Percentiles rank a stretch among this genome's conserved stretches.
Conservation (phyloP, 768 basidiomycete genomes). For the Dioszegia crocea region DNA sequence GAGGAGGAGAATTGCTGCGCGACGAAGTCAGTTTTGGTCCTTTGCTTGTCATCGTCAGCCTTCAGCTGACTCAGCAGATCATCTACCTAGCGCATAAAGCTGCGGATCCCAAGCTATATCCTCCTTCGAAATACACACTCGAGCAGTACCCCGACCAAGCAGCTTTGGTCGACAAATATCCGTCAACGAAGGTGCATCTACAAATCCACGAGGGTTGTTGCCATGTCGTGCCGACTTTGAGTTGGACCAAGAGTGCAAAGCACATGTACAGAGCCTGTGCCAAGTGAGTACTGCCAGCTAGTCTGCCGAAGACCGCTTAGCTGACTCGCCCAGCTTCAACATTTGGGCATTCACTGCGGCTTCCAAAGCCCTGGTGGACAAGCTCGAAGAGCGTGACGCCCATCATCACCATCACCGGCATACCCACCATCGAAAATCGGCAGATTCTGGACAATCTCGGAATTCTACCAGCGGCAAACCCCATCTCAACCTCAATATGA, state of each 20-base stretch:
- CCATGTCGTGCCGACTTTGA: slow-evolving; percentile 43
- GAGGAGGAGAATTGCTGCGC: slow-evolving; percentile 40
- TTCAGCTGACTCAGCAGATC: slow-evolving; percentile 17
- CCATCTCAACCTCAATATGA: not conserved
- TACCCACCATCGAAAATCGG: not conserved
- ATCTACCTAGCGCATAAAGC: slow-evolving; percentile 47
- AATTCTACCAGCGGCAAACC: not conserved
- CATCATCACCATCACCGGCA: not conserved
- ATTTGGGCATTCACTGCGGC: slow-evolving; percentile 45
- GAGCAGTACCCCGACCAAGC: slow-evolving; percentile 40
- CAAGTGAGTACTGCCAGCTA: slow-evolving; percentile 31
- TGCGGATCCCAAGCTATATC: slow-evolving; percentile 37
- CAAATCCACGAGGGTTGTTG: slow-evolving; percentile 47
- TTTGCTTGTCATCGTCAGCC: no score
- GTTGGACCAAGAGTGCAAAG: slow-evolving; percentile 37
- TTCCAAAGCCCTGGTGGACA: slow-evolving; percentile 30
- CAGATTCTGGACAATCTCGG: not conserved
- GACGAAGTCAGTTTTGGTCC: slow-evolving; percentile 24
- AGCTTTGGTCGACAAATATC: slow-evolving; percentile 34
- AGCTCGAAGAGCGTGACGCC: not conserved
- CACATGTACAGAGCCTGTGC: slow-evolving; percentile 44
- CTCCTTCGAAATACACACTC: slow-evolving; percentile 24
- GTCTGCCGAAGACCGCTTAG: not conserved
- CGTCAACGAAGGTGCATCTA: slow-evolving; percentile 46
- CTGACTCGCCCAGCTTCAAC: slow-evolving; percentile 38